Conservation (phyloP, 169 alveolate species). For the Amoebophrya sp. region DNA sequence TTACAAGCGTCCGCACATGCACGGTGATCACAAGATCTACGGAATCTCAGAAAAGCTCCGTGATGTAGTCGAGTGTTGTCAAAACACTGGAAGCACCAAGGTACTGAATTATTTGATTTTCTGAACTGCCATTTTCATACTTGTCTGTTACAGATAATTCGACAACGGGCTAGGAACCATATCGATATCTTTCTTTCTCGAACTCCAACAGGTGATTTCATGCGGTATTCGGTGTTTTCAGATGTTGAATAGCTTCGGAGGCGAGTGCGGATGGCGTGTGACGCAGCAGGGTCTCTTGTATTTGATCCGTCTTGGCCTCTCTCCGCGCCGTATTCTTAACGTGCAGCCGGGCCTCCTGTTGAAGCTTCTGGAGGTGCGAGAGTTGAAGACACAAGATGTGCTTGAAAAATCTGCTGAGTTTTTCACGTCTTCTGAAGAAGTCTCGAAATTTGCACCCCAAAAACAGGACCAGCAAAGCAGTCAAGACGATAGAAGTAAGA, state of each 20-base stretch:
- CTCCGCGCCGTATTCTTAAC: neutral
- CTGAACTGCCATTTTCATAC: too few species aligned
- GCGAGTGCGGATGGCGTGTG: neutral
- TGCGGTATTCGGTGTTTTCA: conserved; percentile 3
- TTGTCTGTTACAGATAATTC: too few species aligned
- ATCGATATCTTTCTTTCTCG: too few species aligned
- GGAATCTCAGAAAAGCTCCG: conserved; percentile 11
- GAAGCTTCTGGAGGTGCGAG: neutral
- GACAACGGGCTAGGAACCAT: too few species aligned
- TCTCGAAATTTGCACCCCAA: neutral
- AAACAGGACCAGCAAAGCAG: neutral
- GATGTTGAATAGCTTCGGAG: neutral
- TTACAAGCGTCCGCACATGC: neutral
- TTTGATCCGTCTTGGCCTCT: neutral
- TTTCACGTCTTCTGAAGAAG: neutral
- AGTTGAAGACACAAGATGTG: neutral
- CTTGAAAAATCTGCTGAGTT: neutral
- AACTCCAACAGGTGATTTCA: too few species aligned
- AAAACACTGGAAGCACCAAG: neutral
- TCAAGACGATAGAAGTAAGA: neutral
- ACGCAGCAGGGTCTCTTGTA: neutral
- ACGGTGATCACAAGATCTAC: conserved; percentile 7
- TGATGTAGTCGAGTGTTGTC: neutral
- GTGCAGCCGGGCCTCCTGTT: neutral
- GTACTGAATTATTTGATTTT: too few species aligned